These are phyloP conservation scores for Plantago lanceolata DNA, from an alignment of 305 asterid genomes.

Conservation along the genomic window DNA sequence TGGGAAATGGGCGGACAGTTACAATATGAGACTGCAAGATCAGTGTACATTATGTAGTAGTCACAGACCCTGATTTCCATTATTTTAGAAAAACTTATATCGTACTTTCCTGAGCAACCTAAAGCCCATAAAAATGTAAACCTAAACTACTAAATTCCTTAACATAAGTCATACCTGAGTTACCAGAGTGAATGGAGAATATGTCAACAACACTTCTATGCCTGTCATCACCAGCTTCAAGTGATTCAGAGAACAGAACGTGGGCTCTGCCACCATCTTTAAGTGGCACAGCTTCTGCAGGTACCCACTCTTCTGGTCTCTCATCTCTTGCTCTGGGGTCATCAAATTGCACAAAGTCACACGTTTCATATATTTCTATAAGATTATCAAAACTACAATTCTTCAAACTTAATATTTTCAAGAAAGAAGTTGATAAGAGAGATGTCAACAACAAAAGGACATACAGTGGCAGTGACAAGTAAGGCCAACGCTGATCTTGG, in stretches of 20 bases:
- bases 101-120: neutral
- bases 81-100: too few relatives aligned
- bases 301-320: slow-evolving; percentile 96
- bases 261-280: slow-evolving; percentile 27
- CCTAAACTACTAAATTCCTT: neutral
- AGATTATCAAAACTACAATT: slow-evolving; percentile 10
- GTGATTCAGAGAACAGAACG: slow-evolving; percentile 33
- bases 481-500: slow-evolving; percentile 92
- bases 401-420: slow-evolving; percentile 6
- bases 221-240: slow-evolving; percentile 39
- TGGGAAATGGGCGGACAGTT: neutral
- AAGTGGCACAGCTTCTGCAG: slow-evolving; percentile 41
- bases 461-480: slow-evolving; percentile 83
- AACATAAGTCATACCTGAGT: slow-evolving; percentile 29
- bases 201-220: slow-evolving; percentile 46
- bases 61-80: neutral
- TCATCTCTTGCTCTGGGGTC: slow-evolving; percentile 54
- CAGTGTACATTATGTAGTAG: neutral
- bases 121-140: neutral
- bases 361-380: slow-evolving; percentile 8
- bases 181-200: slow-evolving; percentile 59
- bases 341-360: slow-evolving; percentile 16
- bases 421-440: slow-evolving; percentile 4
- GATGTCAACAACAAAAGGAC: slow-evolving; percentile 30
- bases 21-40: neutral